Conservation (phyloP, 352 stramenopile species). For the Blastocystis sp. region DNA sequence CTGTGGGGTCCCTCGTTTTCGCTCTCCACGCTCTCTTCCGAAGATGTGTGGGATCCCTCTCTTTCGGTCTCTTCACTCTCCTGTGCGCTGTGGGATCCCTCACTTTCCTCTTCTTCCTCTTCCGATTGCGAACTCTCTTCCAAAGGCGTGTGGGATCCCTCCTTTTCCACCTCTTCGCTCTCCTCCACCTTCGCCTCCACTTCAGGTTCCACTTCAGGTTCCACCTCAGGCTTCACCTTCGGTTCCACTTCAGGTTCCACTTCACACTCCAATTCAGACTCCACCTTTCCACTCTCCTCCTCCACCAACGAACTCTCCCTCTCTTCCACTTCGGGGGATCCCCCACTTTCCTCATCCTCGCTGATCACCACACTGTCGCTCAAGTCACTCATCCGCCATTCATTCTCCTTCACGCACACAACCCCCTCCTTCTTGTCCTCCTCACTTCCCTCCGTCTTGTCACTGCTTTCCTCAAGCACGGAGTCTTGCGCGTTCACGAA, state of each 20-base stretch:
- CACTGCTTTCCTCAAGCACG: background rate
- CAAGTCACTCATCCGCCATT: slow-evolving; percentile 1
- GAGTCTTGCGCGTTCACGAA: slow-evolving; percentile 19
- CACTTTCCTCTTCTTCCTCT: background rate
- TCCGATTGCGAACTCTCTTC: background rate
- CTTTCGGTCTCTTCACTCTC: slow-evolving; percentile 7
- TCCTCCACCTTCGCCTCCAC: background rate
- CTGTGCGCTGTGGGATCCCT: background rate
- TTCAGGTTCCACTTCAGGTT: background rate
- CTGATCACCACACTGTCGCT: background rate
- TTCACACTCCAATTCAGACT: background rate
- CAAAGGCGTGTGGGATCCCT: background rate
- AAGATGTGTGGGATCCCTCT: too few species aligned
- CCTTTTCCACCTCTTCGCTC: background rate
- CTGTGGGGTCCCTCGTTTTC: too few species aligned
- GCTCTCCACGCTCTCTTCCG: too few species aligned
- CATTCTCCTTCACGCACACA: background rate
- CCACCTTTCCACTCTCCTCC: background rate
- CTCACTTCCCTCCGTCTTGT: background rate
- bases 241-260: background rate
- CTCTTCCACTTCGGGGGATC: background rate
- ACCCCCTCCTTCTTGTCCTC: background rate
- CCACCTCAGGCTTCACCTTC: background rate
- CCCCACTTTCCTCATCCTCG: background rate
- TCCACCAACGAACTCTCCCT: background rate